phyloP scores from a whole-genome alignment of 768 basidiomycete species.

The Saitozyma podzolica region DNA sequence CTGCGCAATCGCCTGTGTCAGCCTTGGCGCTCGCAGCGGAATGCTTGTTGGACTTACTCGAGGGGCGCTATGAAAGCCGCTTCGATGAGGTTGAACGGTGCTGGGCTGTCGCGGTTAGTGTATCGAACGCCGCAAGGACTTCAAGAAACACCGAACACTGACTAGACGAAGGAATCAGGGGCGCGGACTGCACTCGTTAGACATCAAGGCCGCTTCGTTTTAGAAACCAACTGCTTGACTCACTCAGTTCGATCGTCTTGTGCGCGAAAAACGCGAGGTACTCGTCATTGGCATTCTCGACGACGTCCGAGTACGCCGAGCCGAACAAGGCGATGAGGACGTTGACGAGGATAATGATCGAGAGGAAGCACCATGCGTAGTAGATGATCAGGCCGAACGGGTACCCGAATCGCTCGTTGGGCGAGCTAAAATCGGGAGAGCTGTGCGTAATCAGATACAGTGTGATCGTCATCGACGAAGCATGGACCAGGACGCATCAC shows the following conservation, averaged over 20 bases:
- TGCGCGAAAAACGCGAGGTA: conserved; percentile 86
- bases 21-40: background rate
- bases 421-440: conserved; percentile 52
- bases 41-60: conserved; percentile 62
- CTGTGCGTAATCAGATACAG: conserved; percentile 14
- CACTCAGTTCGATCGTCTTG: conserved; percentile 62
- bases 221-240: background rate
- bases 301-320: conserved; percentile 82
- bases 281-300: conserved; percentile 76
- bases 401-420: conserved; percentile 49
- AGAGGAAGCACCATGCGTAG: conserved; percentile 84
- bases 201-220: background rate
- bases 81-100: conserved; percentile 90
- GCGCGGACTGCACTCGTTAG: conserved; percentile 33
- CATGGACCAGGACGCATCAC: conserved; percentile 30
- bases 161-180: conserved; percentile 63
- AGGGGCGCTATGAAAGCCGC: conserved; percentile 74
- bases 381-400: conserved; percentile 66
- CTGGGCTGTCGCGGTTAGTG: conserved; percentile 56
- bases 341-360: conserved; percentile 82
- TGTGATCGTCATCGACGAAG: background rate
- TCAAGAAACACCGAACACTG: conserved; percentile 2
- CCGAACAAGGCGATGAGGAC: conserved; percentile 94
- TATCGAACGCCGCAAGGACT: too few species aligned
- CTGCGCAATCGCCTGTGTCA: conserved; percentile 44